Evolutionary conservation across 192 early-diverging fungal genomes (phyloP).

Genomic region (Backusella luteola): DNA sequence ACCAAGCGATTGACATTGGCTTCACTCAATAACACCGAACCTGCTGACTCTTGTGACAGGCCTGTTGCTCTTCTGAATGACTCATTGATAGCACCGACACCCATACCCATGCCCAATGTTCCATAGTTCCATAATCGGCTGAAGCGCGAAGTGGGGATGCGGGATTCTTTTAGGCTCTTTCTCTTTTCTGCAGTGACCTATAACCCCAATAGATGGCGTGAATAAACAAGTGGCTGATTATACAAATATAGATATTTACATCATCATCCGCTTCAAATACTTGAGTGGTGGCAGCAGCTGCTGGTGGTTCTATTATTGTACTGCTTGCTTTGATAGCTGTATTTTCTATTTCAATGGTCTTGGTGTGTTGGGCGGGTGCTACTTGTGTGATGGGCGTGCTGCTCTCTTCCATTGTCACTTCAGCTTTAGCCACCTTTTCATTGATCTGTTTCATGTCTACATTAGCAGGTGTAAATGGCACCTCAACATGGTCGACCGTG

Average conservation of each 20-base stretch:
- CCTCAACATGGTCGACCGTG: background rate
- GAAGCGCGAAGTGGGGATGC: constrained; percentile 77
- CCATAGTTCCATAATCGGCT: constrained; percentile 84
- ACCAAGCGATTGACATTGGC: constrained; percentile 88
- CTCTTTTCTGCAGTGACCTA: background rate
- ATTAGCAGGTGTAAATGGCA: background rate
- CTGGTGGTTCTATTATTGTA: background rate
- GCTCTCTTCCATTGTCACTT: background rate
- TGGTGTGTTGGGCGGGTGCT: background rate
- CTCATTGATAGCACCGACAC: constrained; percentile 69
- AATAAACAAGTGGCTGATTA: no score
- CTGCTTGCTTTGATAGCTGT: background rate
- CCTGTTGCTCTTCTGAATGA: constrained; percentile 59
- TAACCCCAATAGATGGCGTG: background rate
- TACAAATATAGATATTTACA: background rate
- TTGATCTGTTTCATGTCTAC: background rate
- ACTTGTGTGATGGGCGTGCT: background rate
- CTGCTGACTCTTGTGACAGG: constrained; percentile 31
- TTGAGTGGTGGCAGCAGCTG: background rate
- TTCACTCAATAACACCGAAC: constrained; percentile 63
- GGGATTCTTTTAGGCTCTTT: constrained; percentile 40
- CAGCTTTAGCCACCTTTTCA: background rate
- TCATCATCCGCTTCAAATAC: background rate
- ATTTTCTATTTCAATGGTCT: background rate
- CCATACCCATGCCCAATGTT: constrained; percentile 69